These are phyloP conservation scores for Colletotrichum acutatum DNA, from an alignment of 2,329 filamentous ascomycete genomes.

Conservation along the genomic window DNA sequence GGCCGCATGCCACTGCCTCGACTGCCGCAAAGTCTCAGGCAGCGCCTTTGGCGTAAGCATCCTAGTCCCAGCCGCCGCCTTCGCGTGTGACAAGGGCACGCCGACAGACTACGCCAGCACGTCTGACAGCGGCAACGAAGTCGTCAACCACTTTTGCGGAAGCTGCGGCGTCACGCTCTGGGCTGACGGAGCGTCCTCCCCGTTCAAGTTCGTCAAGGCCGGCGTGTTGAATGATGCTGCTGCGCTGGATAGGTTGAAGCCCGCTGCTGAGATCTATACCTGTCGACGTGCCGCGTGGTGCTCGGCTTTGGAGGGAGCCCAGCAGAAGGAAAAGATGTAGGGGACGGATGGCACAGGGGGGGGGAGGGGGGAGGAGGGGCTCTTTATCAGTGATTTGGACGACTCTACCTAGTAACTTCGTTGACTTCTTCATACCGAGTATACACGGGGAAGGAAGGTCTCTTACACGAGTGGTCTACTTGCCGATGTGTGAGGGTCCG, in stretches of 20 bases:
- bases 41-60: conserved; percentile 23
- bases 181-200: neutral
- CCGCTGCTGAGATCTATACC: conserved; percentile 18
- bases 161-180: conserved; percentile 13
- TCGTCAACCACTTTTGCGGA: conserved; percentile 20
- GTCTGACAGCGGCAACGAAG: conserved; percentile 14
- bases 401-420: too few relatives aligned
- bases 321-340: neutral
- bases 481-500: too few relatives aligned
- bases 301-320: neutral
- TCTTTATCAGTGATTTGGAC: too few relatives aligned
- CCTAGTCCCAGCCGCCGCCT: neutral
- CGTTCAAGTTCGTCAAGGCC: conserved; percentile 17
- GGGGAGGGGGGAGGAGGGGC: too few relatives aligned
- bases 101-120: neutral
- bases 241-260: neutral
- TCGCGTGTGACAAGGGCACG: neutral
- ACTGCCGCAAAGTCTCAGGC: conserved; percentile 23
- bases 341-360: too few relatives aligned
- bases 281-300: neutral
- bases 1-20: conserved; percentile 24
- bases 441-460: too few relatives aligned
- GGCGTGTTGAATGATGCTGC: neutral
- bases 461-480: too few relatives aligned
- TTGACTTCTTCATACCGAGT: too few relatives aligned